Evolutionary conservation across 768 basidiomycete species (phyloP).

Genomic region (Russula compacta): DNA sequence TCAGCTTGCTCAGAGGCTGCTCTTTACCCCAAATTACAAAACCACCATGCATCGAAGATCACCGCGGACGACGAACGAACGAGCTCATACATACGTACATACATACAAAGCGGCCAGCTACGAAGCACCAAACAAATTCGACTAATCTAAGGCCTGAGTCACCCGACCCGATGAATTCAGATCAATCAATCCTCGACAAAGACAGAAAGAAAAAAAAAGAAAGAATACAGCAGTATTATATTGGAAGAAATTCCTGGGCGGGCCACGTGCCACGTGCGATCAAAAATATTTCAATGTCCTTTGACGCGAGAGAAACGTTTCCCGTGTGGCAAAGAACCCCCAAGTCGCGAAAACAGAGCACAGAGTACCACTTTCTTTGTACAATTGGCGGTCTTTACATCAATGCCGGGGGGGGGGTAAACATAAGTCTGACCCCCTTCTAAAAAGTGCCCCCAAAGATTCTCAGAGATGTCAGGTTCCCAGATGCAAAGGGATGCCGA

Average conservation of each 20-base stretch:
- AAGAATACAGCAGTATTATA: too few species aligned
- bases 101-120: background rate
- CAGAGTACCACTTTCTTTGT: background rate
- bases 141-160: background rate
- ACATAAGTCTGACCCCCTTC: background rate
- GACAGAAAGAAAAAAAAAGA: too few species aligned
- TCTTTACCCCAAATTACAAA: background rate
- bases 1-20: background rate
- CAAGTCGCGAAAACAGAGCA: background rate
- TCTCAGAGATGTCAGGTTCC: background rate
- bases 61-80: background rate
- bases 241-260: background rate
- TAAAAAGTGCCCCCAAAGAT: background rate
- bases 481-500: slow-evolving; percentile 4
- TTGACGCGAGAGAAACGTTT: background rate
- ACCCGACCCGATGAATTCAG: background rate
- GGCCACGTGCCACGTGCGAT: background rate
- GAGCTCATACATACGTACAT: background rate
- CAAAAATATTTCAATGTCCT: background rate
- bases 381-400: background rate
- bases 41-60: background rate
- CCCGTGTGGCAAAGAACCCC: background rate
- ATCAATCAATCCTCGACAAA: too few species aligned
- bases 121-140: background rate
- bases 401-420: background rate